phyloP scores from a whole-genome alignment of 2,329 filamentous ascomycete species.

The Arthrobotrys sinensis region DNA sequence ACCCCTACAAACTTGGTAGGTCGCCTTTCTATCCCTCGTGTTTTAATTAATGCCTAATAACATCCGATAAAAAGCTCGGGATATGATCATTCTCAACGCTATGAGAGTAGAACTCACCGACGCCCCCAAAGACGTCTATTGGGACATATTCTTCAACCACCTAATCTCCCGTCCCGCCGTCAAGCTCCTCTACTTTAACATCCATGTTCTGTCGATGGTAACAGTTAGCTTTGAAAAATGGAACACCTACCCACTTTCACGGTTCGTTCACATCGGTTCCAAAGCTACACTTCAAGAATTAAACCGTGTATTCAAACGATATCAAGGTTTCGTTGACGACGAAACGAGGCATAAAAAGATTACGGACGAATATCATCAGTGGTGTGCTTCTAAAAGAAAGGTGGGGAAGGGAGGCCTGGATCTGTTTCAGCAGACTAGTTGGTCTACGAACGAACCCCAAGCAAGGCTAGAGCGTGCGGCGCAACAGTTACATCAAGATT shows the following conservation, averaged over 20 bases:
- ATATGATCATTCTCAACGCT: not conserved
- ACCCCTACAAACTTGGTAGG: conserved; percentile 1
- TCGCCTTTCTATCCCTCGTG: not conserved
- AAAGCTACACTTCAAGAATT: not conserved
- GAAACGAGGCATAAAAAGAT: not conserved
- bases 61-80: not conserved
- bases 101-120: not conserved
- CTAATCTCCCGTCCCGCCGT: not conserved
- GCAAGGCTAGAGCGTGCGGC: not conserved
- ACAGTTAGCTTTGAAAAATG: not conserved
- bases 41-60: not conserved
- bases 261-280: not conserved
- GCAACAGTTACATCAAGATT: not conserved
- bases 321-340: not conserved
- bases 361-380: not conserved
- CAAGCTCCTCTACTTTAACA: not conserved
- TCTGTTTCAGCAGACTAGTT: not conserved
- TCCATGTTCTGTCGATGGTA: not conserved
- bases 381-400: not conserved
- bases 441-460: not conserved
- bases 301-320: not conserved
- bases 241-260: not conserved
- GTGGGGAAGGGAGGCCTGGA: not conserved
- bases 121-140: not conserved
- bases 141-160: conserved; percentile 2